Evolutionary conservation across 345 rosid species (phyloP).

Genomic region (Dimocarpus longan): DNA sequence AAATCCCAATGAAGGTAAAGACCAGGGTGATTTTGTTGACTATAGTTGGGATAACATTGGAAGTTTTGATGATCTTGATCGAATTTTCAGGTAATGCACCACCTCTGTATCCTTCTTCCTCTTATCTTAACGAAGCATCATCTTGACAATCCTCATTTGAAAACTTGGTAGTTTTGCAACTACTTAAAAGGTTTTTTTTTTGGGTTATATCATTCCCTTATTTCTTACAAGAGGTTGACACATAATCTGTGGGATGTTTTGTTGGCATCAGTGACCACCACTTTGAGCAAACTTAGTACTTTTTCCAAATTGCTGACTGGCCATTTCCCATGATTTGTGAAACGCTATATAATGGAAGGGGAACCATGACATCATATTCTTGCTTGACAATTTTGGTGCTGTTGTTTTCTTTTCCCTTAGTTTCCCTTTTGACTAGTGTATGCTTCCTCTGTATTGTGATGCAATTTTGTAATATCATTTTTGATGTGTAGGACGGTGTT

Average conservation of each 20-base stretch:
- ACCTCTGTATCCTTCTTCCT: conserved; percentile 13
- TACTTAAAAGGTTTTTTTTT: neutral
- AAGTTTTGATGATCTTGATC: conserved; percentile 96
- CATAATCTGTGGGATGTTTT: conserved; percentile 5
- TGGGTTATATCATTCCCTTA: neutral
- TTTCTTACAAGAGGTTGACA: neutral
- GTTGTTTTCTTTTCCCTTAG: neutral
- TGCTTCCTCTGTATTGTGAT: neutral
- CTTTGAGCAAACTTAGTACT: conserved; percentile 1
- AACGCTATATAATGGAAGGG: conserved; percentile 6
- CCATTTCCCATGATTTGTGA: conserved; percentile 2
- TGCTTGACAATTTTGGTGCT: conserved; percentile 4
- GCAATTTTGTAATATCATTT: neutral
- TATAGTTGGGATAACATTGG: conserved; percentile 90
- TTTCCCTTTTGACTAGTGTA: neutral
- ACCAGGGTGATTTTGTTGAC: conserved; percentile 77
- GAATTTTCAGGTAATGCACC: conserved; percentile 79
- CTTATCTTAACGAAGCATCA: conserved; percentile 15
- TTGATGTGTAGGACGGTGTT: neutral
- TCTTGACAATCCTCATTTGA: conserved; percentile 9
- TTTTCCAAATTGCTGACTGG: neutral
- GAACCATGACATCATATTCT: neutral
- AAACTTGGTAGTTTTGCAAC: conserved; percentile 1
- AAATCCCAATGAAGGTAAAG: conserved; percentile 58
- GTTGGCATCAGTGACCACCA: neutral